Base-by-base conservation (phyloP, 371 early-diverging fungal genomes). In the Coemansia sp. region DNA sequence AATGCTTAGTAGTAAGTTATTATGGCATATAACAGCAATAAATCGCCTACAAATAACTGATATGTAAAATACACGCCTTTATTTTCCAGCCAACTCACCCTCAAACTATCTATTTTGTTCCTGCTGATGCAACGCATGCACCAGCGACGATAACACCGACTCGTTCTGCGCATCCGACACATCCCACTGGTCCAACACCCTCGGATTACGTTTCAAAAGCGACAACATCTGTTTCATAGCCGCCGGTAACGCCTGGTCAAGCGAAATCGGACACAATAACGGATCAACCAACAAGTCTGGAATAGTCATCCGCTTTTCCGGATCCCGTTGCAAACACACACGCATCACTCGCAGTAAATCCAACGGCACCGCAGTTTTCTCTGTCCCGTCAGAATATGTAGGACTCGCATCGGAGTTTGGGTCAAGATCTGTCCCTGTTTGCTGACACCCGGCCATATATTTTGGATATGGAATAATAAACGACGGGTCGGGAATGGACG, bases 301-400 rank as follows among this genome's bases (percentile, higher is more conserved):
- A n/a, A 94, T 91, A 21, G 89, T 89, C 64, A 81, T 64, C 51
- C 96, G 83, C 62, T 84, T 80, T 60, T 85, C 88, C 4, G 89
- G 87, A 39, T 93, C 86, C 28, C 89, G 65, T 52, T 85, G 77
- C 39, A 95, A 75, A 72, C 93, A 93, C 16, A 80, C 62, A 57
- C 83, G 75, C 83, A 94, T 83, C n/a, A 88, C 85, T 7, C 80
- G 79, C 56, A 87, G 66, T 25, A 87, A 62, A 20, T 84, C 77
- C 9, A 78, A 80, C 30, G 75, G 66, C 65, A 69, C 53, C 51
- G 62, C 40, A 18, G 42, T 52, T 71, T 78, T 51, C 20, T 59
- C 14, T 25, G 52, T 16, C 65, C 73, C 70, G 54, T 67, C 70
- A 18, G 67, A 6, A 3, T 51, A 51, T 26, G 50, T 47, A 8